Conservation (phyloP, 441 rosid species). For the Gossypium laxum region DNA sequence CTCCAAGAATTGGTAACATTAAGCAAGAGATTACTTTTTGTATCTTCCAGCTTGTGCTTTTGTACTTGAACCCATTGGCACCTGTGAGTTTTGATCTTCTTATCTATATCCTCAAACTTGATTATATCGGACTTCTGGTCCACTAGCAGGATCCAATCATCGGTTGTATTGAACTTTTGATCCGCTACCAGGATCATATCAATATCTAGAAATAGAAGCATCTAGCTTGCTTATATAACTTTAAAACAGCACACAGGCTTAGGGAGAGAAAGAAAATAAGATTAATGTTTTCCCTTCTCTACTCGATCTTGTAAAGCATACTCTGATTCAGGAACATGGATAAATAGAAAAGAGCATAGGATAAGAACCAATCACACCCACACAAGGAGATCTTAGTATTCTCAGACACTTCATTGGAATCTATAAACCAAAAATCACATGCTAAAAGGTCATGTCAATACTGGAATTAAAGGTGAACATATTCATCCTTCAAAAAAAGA, state of each 20-base stretch:
- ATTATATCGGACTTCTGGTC: too few relatives aligned
- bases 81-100: too few relatives aligned
- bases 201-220: background rate
- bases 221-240: background rate
- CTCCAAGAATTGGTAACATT: too few relatives aligned
- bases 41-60: too few relatives aligned
- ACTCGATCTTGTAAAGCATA: background rate
- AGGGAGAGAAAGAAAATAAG: constrained; percentile 10
- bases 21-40: too few relatives aligned
- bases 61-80: too few relatives aligned
- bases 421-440: background rate
- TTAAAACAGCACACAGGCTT: background rate
- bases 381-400: background rate
- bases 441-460: background rate
- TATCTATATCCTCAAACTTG: too few relatives aligned
- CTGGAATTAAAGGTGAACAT: constrained; percentile 1
- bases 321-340: background rate
- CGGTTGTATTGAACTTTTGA: too few relatives aligned
- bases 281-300: background rate
- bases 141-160: too few relatives aligned
- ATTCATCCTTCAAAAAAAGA: background rate
- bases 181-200: too few relatives aligned
- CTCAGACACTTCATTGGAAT: background rate
- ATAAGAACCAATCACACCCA: background rate
- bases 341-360: background rate